Base-by-base conservation (phyloP, 176 grass and related monocot species). In the Dendrocalamus sinicus region DNA sequence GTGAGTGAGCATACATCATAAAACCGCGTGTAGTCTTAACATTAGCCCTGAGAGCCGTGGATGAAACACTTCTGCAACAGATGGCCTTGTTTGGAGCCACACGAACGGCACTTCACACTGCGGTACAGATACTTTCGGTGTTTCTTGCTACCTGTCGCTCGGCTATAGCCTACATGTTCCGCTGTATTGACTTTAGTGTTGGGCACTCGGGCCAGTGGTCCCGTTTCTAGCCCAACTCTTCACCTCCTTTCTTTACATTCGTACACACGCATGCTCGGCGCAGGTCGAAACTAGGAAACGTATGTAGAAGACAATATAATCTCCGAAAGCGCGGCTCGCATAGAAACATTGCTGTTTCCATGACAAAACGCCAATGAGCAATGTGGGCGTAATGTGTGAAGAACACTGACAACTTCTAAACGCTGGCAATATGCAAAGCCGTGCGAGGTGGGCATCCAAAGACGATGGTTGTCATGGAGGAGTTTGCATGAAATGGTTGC, bases 141-240 rank as follows among this genome's bases (percentile, higher is more conserved):
- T 6, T 16, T 15, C 32, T 9, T 15, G 84, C 89, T 53, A 90
- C 89, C 67, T 90, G 89, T 90, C 89, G 52, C 80, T 20, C 89
- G 0, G 67, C 54, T 80, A 83, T 44, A 17, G 84, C 89, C 79
- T 26, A 22, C 89, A 90, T 73, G 84, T 79, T 71, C 74, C 22
- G 67, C 7, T 3, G 67, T 46, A 59, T 43, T 51, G 37, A 57
- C 59, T 16, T 43, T 51, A 8, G 4, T 13, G 30, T 19, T 12
- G 12, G 37, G 37, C 37, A 39, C 37, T 39, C 3, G 37, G 3
- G 15, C 7, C 16, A 13, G 77, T 71, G 83, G 63, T 76, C 83
- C 59, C 84, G 74, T 39, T 8, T 11, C 24, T 9, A 1, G 65
- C 78, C 66, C 69, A 11, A 12, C 70, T 9, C 79, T 70, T 87